A percentile compares a stretch with the other conserved stretches of the same genome.
Conservation (phyloP, 371 early-diverging fungal species). For the Nematocida homosporus region DNA sequence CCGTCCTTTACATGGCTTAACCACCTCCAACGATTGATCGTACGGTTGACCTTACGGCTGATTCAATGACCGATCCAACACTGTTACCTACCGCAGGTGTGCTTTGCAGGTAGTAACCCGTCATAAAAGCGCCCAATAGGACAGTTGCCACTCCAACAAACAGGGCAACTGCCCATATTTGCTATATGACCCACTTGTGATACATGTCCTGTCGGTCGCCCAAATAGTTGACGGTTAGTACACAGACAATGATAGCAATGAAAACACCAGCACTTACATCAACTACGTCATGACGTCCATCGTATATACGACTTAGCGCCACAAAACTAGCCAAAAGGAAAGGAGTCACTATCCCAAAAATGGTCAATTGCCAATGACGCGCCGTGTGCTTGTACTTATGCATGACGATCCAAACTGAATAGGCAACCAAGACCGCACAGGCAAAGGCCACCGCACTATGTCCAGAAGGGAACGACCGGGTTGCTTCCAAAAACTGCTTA, state of each 20-base stretch:
- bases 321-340: slow-evolving; percentile 2
- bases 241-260: background rate
- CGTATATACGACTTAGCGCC: background rate
- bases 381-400: background rate
- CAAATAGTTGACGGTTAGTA: background rate
- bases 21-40: too few relatives aligned
- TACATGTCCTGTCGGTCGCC: too few relatives aligned
- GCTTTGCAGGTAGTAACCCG: too few relatives aligned
- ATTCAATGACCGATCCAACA: too few relatives aligned
- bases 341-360: slow-evolving; percentile 20
- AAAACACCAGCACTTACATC: slow-evolving; percentile 15
- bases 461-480: slow-evolving; percentile 50
- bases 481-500: slow-evolving; percentile 1
- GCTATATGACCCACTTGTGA: too few relatives aligned
- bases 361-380: background rate
- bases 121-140: too few relatives aligned
- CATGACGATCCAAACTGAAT: background rate
- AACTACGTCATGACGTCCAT: slow-evolving; percentile 38
- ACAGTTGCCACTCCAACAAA: too few relatives aligned
- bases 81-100: too few relatives aligned
- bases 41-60: too few relatives aligned
- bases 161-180: too few relatives aligned
- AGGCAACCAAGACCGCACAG: slow-evolving; percentile 17
- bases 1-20: too few relatives aligned
- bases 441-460: slow-evolving; percentile 21